Conservation (phyloP, 202 grass and related monocot species). For the Digitaria exilis region DNA sequence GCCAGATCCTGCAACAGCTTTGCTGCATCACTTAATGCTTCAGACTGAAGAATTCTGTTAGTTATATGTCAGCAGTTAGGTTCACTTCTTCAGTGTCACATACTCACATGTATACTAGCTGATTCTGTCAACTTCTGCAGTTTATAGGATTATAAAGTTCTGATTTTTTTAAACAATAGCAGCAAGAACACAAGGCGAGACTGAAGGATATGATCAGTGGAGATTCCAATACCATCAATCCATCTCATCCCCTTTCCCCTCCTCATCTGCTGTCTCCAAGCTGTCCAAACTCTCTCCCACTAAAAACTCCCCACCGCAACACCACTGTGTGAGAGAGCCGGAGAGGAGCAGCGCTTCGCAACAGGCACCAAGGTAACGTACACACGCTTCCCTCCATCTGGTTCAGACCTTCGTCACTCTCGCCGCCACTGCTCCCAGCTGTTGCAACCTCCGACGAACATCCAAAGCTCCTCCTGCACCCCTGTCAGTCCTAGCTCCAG, state of each 20-base stretch:
- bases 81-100: background rate
- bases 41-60: background rate
- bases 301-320: background rate
- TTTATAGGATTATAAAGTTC: background rate
- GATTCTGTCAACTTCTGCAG: background rate
- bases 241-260: background rate
- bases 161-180: background rate
- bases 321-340: background rate
- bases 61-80: background rate
- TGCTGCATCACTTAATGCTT: background rate
- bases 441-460: conserved; percentile 22
- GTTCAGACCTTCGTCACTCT: background rate
- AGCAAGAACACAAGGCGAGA: conserved; percentile 3
- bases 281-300: conserved; percentile 33
- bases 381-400: background rate
- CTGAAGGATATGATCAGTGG: conserved; percentile 20
- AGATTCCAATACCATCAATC: conserved; percentile 40
- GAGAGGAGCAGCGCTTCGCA: background rate
- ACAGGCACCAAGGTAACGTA: conserved; percentile 32
- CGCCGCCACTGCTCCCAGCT: background rate
- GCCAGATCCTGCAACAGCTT: background rate
- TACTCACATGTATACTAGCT: too few relatives aligned
- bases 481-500: conserved; percentile 46
- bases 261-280: conserved; percentile 38
- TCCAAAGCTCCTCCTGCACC: conserved; percentile 9